These are phyloP conservation scores for Apiospora phragmitis DNA, from an alignment of 2,329 filamentous ascomycete species.

Conservation along the genomic window DNA sequence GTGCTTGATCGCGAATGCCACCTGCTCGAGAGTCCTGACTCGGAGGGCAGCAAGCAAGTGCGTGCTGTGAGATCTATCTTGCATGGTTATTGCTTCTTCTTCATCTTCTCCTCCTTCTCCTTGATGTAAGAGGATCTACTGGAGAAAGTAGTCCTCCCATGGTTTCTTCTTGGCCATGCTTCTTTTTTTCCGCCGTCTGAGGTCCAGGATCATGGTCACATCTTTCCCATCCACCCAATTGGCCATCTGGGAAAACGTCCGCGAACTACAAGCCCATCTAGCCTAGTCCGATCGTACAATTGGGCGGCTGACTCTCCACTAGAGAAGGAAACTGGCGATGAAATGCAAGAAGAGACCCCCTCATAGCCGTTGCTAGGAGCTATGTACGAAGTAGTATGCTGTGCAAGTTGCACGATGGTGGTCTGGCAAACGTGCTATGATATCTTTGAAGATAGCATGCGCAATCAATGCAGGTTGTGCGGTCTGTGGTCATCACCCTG, in stretches of 20 bases:
- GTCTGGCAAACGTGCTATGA: neutral
- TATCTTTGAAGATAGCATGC: neutral
- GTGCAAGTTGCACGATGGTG: neutral
- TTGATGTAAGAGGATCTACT: neutral
- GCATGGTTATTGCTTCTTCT: neutral
- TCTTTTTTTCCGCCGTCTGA: neutral
- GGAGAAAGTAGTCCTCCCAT: neutral
- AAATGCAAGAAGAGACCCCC: neutral
- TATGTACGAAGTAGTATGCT: neutral
- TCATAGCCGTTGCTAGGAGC: neutral
- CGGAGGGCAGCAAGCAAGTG: neutral
- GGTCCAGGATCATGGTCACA: neutral
- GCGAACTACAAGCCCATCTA: neutral
- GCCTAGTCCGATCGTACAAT: neutral
- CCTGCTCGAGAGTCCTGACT: neutral
- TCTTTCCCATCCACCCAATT: neutral
- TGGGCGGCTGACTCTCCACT: neutral
- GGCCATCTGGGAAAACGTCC: constrained; percentile 1
- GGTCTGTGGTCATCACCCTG: constrained; percentile 4
- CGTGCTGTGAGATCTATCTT: neutral
- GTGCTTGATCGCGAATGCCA: neutral
- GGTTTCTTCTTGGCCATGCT: neutral
- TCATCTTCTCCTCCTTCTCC: neutral
- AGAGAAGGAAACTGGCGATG: neutral
- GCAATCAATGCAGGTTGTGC: neutral